Evolutionary conservation across 805 yeast genomes (phyloP), one percentile per base, ranked within the genome.

Genomic region (Teunomyces aglyptinius): DNA sequence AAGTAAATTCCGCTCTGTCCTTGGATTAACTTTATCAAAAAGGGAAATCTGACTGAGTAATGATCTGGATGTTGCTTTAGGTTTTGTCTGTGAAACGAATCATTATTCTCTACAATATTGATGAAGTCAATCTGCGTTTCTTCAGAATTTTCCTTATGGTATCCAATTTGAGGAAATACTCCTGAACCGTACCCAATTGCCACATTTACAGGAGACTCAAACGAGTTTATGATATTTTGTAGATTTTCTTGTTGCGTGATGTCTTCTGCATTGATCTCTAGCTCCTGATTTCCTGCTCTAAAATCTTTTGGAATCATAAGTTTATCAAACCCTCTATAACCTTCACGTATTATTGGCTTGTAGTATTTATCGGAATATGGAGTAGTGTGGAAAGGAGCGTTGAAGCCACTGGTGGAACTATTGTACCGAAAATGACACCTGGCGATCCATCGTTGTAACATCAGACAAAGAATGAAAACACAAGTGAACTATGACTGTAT

Each of bases 111-210:
- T 2, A 91, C 97, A 1, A 88, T 89, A 57, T 86, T 82, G 10
- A 92, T 86, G 65, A 94, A 66, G 63, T 94, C 99, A 10, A 89
- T 80, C 63, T 94, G 98, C 0, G 90, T 85, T 12, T 38, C 45
- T n/a, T 43, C 38, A 16, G 27, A 7, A 18, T 27, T 38, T 29
- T 76, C 75, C 24, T 43, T 27, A 7, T 40, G 41, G 52, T 78
- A 75, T 4, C 73, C 70, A 1, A 55, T 57, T 63, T 92, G 99
- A 31, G 81, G 76, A 57, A 94, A 87, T 1, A 94, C 96, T 4
- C 96, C 96, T 6, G 96, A 86, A 2, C 99, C 99, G 64, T 92
- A 92, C 0, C 97, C 99, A 66, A 92, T 87, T 1, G 96, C 84
- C 56, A 80, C 86, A 45, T 81, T 71, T 11, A 89, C 78, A 0